These are phyloP conservation scores for Phytophthora hybrid DNA, from an alignment of 352 stramenopile genomes.

Conservation along the genomic window DNA sequence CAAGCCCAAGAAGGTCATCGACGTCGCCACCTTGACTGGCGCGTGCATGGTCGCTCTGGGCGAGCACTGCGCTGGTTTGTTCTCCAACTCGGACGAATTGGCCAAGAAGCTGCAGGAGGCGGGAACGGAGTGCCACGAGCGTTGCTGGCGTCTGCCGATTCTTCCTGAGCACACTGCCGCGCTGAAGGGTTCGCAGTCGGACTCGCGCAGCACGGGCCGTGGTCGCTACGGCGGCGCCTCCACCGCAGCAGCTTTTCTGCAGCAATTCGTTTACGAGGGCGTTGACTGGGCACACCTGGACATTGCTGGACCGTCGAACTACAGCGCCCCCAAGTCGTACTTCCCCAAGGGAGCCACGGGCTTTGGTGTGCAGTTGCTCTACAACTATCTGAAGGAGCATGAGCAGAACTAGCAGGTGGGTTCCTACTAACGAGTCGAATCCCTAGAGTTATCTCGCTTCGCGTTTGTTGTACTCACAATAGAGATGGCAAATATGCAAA, in stretches of 20 bases:
- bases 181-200: slow-evolving; percentile 83
- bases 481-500: slow-evolving; percentile 36
- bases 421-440: background rate
- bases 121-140: slow-evolving; percentile 76
- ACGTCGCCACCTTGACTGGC: slow-evolving; percentile 94
- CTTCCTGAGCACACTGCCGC: slow-evolving; percentile 83
- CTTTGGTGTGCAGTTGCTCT: slow-evolving; percentile 90
- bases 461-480: slow-evolving; percentile 30
- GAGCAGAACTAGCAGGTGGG: slow-evolving; percentile 47
- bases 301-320: slow-evolving; percentile 89
- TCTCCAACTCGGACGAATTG: slow-evolving; percentile 93
- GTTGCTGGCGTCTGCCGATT: slow-evolving; percentile 91
- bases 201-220: slow-evolving; percentile 84
- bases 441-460: slow-evolving; percentile 2
- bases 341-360: slow-evolving; percentile 88
- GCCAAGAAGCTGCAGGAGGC: slow-evolving; percentile 69
- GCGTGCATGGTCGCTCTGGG: slow-evolving; percentile 91
- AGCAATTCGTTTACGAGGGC: slow-evolving; percentile 90
- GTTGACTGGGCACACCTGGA: slow-evolving; percentile 92
- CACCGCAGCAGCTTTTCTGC: slow-evolving; percentile 89
- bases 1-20: slow-evolving; percentile 93
- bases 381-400: slow-evolving; percentile 86
- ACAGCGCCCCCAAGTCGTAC: slow-evolving; percentile 84
- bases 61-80: slow-evolving; percentile 91
- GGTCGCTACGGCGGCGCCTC: slow-evolving; percentile 82